Evolutionary conservation across 2,329 filamentous ascomycete genomes (phyloP).

Genomic region (Metarhizium rileyi): DNA sequence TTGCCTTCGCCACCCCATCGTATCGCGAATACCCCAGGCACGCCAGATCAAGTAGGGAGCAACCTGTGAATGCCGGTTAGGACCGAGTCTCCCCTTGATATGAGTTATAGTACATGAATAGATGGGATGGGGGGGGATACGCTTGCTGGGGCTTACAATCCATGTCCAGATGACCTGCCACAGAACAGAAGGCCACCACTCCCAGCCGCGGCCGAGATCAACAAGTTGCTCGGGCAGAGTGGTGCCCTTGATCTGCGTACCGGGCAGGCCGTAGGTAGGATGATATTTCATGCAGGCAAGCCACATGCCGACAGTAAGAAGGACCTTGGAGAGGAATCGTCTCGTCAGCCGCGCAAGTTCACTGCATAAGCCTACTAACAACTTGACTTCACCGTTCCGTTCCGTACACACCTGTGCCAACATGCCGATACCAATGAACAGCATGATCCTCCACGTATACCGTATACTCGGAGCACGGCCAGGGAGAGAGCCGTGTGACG

Average conservation of each 20-base stretch:
- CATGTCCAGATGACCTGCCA: conserved; percentile 52
- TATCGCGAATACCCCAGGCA: conserved; percentile 51
- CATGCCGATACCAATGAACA: conserved; percentile 37
- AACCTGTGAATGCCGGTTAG: neutral
- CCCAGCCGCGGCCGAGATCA: conserved; percentile 39
- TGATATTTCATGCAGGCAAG: conserved; percentile 50
- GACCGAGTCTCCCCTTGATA: neutral
- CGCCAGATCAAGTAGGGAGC: conserved; percentile 35
- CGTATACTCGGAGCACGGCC: conserved; percentile 25
- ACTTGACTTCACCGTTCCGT: too few relatives aligned
- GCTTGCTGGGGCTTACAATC: conserved; percentile 44
- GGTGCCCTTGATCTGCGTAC: conserved; percentile 21
- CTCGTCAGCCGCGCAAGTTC: neutral
- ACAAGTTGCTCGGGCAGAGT: conserved; percentile 31
- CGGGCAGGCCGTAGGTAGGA: conserved; percentile 35
- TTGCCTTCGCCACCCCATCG: conserved; percentile 54
- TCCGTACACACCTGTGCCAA: conserved; percentile 32
- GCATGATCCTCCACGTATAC: conserved; percentile 30
- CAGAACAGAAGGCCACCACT: conserved; percentile 47
- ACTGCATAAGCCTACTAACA: too few relatives aligned
- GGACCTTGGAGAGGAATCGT: conserved; percentile 26
- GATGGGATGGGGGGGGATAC: too few relatives aligned
- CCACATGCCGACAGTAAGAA: conserved; percentile 44
- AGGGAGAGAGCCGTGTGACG: conserved; percentile 18
- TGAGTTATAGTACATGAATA: too few relatives aligned